These are phyloP conservation scores for Lenzites betulinus DNA, from an alignment of 768 basidiomycete genomes.

Conservation along the genomic window DNA sequence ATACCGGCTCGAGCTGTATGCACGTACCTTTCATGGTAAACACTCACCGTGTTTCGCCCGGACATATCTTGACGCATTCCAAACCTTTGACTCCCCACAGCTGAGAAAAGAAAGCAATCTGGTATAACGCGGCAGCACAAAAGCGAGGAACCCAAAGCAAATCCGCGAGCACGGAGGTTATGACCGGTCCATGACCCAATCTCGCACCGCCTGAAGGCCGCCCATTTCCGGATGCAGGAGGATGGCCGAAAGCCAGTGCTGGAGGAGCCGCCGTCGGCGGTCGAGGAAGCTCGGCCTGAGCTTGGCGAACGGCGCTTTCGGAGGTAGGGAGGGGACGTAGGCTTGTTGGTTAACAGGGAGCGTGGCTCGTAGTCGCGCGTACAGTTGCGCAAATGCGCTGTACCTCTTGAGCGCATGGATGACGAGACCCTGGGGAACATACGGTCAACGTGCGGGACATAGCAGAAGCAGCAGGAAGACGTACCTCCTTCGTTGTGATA, in stretches of 20 bases:
- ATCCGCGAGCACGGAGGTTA: not conserved
- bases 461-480: not conserved
- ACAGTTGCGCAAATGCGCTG: conserved; percentile 61
- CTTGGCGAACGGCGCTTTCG: conserved; percentile 66
- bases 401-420: conserved; percentile 72
- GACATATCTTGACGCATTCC: not conserved
- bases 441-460: too few relatives aligned
- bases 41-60: too few relatives aligned
- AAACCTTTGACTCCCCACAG: not conserved
- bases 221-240: conserved; percentile 74
- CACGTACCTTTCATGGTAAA: too few relatives aligned
- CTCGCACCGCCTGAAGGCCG: conserved; percentile 55
- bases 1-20: too few relatives aligned
- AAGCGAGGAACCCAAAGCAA: not conserved
- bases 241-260: conserved; percentile 66
- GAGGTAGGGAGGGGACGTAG: conserved; percentile 61
- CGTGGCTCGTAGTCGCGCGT: conserved; percentile 46
- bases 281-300: conserved; percentile 72
- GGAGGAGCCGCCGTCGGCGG: conserved; percentile 55
- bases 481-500: conserved; percentile 63
- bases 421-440: conserved; percentile 47
- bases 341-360: conserved; percentile 55
- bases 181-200: conserved; percentile 56
- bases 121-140: not conserved
- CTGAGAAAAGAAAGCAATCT: not conserved